These are phyloP conservation scores for Penicillium verhagenii DNA, from an alignment of 495 filamentous ascomycete species.

Conservation along the genomic window DNA sequence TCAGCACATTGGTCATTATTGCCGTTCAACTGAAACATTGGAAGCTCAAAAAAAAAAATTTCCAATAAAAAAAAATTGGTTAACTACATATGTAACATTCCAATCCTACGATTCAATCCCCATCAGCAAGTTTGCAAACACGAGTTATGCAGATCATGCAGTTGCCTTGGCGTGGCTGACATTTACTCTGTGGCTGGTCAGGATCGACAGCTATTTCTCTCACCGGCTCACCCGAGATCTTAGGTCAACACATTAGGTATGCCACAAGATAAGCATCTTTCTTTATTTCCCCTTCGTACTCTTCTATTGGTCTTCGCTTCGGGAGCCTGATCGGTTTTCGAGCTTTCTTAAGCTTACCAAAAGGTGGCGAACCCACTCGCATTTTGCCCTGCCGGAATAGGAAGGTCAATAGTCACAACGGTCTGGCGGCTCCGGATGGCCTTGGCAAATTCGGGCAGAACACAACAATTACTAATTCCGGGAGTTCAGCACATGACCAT, in stretches of 20 bases:
- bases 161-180: not conserved
- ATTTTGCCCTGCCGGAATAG: not conserved
- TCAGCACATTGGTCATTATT: too few relatives aligned
- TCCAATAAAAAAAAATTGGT: too few relatives aligned
- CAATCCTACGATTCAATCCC: too few relatives aligned
- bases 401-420: not conserved
- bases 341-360: not conserved
- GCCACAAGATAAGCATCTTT: slow-evolving; percentile 8
- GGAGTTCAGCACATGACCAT: too few relatives aligned
- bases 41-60: too few relatives aligned
- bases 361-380: not conserved
- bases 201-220: not conserved
- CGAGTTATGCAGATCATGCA: too few relatives aligned
- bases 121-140: too few relatives aligned
- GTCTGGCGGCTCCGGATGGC: not conserved
- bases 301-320: not conserved
- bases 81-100: too few relatives aligned
- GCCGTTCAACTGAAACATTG: too few relatives aligned
- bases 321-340: not conserved
- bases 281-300: not conserved
- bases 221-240: slow-evolving; percentile 14
- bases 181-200: not conserved
- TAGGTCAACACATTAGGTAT: slow-evolving; percentile 3
- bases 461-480: too few relatives aligned
- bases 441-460: too few relatives aligned